Evolutionary conservation across 108 stramenopile species (phyloP), one percentile per base, ranked within the genome.

Genomic region (Fragilariopsis cylindrus): DNA sequence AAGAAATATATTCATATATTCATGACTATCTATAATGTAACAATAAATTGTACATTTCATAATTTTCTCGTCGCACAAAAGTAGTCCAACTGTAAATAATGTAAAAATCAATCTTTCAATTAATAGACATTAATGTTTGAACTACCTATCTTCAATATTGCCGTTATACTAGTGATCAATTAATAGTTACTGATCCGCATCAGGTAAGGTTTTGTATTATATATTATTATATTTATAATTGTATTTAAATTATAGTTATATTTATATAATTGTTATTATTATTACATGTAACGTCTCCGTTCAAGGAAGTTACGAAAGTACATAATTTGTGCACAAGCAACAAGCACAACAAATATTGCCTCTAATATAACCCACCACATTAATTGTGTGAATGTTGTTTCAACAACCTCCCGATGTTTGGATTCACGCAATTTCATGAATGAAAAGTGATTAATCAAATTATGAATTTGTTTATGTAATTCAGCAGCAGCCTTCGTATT

Each of bases 251-350:
- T 60, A n/a, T n/a, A n/a, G 30, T 60, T 15, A 30, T 21, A 2
- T 60, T 30, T 18, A 30, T 19, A 60, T 16, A 3, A 18, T 30
- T 48, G 5, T 44, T 7, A 54, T 54, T 60, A 9, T n/a, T 18
- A 9, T 43, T 89, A 89, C 70, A 90, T 75, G 66, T 87, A 90
- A 44, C 87, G 65, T 71, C 77, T 79, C 69, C 81, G 82, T 71
- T 91, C 90, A 48, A 91, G 81, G 73, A 88, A 91, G 56, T 83
- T 74, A 57, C 83, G 86, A 63, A 91, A 81, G 69, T 88, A 91
- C 71, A 88, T 43, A 48, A 91, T 85, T 55, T 91, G 90, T 58
- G 73, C 88, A 63, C 55, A 72, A 3, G 90, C 86, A 9, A 91
- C 77, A 40, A 75, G 42, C 16, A 85, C 54, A 40, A 91, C 80